phyloP scores from a whole-genome alignment of 345 rosid genomes.

The Gossypium anomalum region DNA sequence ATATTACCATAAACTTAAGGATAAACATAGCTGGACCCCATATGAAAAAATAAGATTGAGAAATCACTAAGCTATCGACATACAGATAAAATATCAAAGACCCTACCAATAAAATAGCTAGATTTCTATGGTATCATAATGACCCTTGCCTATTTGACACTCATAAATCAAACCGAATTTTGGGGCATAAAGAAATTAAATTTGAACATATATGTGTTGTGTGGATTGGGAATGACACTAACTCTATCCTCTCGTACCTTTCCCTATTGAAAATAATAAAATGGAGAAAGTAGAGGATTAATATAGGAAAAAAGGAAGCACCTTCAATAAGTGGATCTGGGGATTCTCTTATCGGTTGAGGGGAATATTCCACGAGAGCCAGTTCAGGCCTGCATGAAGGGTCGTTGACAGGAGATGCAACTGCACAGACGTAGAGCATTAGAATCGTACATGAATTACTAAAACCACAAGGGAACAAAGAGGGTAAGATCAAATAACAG shows the following conservation, averaged over 20 bases:
- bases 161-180: conserved; percentile 14
- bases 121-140: conserved; percentile 11
- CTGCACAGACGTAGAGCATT: conserved; percentile 26
- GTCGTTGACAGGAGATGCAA: conserved; percentile 36
- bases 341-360: conserved; percentile 27
- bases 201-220: conserved; percentile 20
- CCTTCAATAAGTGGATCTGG: conserved; percentile 44
- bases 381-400: conserved; percentile 43
- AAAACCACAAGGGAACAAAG: conserved; percentile 14
- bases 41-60: background rate
- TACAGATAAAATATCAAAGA: background rate
- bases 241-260: conserved; percentile 15
- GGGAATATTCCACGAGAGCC: conserved; percentile 59
- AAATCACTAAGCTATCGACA: conserved; percentile 10
- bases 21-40: conserved; percentile 32
- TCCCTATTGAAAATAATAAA: background rate
- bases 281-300: background rate
- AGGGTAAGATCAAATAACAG: background rate
- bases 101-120: conserved; percentile 2
- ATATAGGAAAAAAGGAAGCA: background rate
- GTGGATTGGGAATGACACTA: conserved; percentile 9
- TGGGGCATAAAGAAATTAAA: conserved; percentile 16
- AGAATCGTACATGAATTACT: background rate
- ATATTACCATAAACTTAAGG: conserved; percentile 15
- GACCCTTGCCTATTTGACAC: background rate